Evolutionary conservation across 768 basidiomycete species (phyloP).

Genomic region (Lentinula guzmanii): DNA sequence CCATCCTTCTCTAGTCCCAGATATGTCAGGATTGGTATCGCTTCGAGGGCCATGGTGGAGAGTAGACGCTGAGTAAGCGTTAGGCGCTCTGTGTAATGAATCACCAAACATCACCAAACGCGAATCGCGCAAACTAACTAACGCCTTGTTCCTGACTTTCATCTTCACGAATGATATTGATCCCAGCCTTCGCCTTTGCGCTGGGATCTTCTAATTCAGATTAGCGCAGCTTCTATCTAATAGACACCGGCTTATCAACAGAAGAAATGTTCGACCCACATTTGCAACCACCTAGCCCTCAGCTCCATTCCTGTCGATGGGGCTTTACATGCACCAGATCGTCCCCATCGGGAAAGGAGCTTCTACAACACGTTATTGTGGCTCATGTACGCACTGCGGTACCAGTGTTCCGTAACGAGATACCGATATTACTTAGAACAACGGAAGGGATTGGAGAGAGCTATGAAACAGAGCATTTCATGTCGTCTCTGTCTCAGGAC

Average conservation of each 20-base stretch:
- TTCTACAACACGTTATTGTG: constrained; percentile 38
- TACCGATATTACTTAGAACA: constrained; percentile 33
- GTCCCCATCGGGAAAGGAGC: constrained; percentile 30
- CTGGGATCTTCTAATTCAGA: neutral
- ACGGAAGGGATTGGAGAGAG: constrained; percentile 42
- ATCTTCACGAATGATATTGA: neutral
- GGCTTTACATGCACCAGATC: constrained; percentile 39
- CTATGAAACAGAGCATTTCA: constrained; percentile 14
- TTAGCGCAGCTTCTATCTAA: neutral
- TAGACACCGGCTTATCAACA: neutral
- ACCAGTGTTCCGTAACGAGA: constrained; percentile 39
- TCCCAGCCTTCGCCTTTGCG: neutral
- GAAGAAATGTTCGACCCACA: neutral
- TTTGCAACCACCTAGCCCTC: neutral
- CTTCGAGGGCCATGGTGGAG: constrained; percentile 21
- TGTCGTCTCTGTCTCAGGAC: neutral
- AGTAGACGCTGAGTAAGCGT: neutral
- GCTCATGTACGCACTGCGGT: constrained; percentile 40
- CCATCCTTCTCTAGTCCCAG: constrained; percentile 49
- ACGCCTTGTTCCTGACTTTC: neutral
- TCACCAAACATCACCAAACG: neutral
- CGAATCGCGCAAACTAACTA: neutral
- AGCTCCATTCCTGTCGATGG: constrained; percentile 40
- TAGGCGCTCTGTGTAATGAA: neutral
- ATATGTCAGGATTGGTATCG: constrained; percentile 30